Percentiles rank a stretch among this genome's conserved stretches.
These are phyloP conservation scores for Aristolochia contorta DNA, from an alignment of 164 flowering plant genomes.

Conservation along the genomic window DNA sequence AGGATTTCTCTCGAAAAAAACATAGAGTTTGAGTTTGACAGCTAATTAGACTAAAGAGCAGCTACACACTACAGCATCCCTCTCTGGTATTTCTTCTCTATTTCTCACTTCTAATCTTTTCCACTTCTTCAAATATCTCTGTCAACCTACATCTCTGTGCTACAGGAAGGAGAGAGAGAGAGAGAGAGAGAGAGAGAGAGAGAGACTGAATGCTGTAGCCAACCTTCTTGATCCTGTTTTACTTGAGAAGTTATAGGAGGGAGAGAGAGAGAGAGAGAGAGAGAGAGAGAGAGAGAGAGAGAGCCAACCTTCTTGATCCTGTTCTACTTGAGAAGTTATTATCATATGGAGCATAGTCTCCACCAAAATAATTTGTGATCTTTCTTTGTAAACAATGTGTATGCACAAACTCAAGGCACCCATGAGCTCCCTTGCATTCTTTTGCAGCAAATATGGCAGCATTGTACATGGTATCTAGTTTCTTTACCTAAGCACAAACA, in stretches of 20 bases:
- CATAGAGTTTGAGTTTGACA: too few relatives aligned
- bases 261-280: too few relatives aligned
- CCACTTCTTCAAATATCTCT: too few relatives aligned
- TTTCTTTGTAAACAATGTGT: slow-evolving; percentile 64
- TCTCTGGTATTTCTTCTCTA: too few relatives aligned
- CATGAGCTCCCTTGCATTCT: slow-evolving; percentile 38
- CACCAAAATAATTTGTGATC: slow-evolving; percentile 58
- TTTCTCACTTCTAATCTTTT: too few relatives aligned
- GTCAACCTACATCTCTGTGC: too few relatives aligned
- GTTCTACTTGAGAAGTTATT: slow-evolving; percentile 31
- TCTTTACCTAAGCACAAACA: slow-evolving; percentile 39
- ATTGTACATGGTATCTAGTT: slow-evolving; percentile 56
- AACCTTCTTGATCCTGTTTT: slow-evolving; percentile 61
- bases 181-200: too few relatives aligned
- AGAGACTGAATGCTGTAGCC: slow-evolving; percentile 1
- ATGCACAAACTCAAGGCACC: slow-evolving; percentile 54
- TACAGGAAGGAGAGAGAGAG: too few relatives aligned
- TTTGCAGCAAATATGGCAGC: slow-evolving; percentile 60
- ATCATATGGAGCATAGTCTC: slow-evolving; percentile 17
- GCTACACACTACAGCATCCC: too few relatives aligned
- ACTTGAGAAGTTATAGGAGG: slow-evolving; percentile 18
- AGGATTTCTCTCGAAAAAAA: too few relatives aligned
- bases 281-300: not conserved
- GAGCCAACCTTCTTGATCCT: too few relatives aligned
- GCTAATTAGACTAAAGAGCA: too few relatives aligned